phyloP scores from a whole-genome alignment of 768 basidiomycete species.

The Amyloporia xantha region DNA sequence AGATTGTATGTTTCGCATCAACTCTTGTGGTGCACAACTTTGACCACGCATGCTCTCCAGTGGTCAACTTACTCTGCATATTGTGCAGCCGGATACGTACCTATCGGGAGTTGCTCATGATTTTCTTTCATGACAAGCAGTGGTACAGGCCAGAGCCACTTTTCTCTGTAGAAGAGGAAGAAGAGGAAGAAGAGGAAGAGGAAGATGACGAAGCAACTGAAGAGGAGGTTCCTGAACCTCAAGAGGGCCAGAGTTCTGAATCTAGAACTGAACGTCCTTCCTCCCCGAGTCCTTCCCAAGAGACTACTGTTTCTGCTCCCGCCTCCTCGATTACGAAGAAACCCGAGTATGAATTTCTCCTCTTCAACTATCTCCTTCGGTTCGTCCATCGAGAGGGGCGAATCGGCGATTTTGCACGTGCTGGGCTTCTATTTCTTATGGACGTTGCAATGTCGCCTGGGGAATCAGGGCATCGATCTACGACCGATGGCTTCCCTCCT shows the following conservation, averaged over 20 bases:
- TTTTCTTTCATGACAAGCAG: slow-evolving; percentile 94
- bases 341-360: slow-evolving; percentile 89
- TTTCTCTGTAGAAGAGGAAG: slow-evolving; percentile 70
- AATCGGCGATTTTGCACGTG: slow-evolving; percentile 89
- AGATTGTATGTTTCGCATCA: slow-evolving; percentile 54
- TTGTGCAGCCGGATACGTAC: slow-evolving; percentile 89
- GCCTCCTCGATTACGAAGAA: slow-evolving; percentile 43
- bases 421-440: slow-evolving; percentile 89
- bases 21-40: background rate
- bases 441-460: slow-evolving; percentile 91
- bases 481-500: slow-evolving; percentile 25
- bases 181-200: slow-evolving; percentile 55
- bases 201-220: slow-evolving; percentile 14
- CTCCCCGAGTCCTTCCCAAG: slow-evolving; percentile 60
- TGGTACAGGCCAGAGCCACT: slow-evolving; percentile 76
- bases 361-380: slow-evolving; percentile 92
- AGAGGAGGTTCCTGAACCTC: slow-evolving; percentile 8
- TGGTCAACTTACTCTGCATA: slow-evolving; percentile 89
- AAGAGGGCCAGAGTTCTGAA: background rate
- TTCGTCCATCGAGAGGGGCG: slow-evolving; percentile 93
- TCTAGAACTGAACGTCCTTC: slow-evolving; percentile 23
- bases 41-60: slow-evolving; percentile 30
- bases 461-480: slow-evolving; percentile 37
- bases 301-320: slow-evolving; percentile 46
- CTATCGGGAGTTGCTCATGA: slow-evolving; percentile 85